Percentiles rank a stretch among this genome's conserved stretches.
Conservation (phyloP, 306 rosid species). For the Vigna radiata region DNA sequence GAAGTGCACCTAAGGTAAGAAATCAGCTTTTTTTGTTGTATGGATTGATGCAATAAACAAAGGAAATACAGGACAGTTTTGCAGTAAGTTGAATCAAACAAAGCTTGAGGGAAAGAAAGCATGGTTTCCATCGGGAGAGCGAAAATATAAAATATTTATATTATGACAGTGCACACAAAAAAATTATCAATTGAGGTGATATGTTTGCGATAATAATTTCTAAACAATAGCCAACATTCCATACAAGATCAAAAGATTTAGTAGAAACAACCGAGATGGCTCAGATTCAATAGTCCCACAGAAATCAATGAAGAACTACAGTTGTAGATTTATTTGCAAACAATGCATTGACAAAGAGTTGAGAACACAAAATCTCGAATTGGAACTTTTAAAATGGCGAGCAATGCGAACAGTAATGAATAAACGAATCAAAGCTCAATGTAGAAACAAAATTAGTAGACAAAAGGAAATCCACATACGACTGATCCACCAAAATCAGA, state of each 20-base stretch:
- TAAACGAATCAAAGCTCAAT: constrained; percentile 35
- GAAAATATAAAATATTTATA: neutral
- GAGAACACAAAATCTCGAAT: constrained; percentile 35
- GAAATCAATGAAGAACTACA: constrained; percentile 36
- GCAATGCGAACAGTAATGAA: constrained; percentile 26
- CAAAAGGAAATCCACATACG: constrained; percentile 17
- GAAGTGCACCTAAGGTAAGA: constrained; percentile 8
- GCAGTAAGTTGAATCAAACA: constrained; percentile 26
- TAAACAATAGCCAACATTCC: constrained; percentile 33
- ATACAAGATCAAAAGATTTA: constrained; percentile 40
- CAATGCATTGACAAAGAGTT: neutral
- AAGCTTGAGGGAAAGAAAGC: constrained; percentile 7
- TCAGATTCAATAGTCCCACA: constrained; percentile 32
- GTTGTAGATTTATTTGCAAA: constrained; percentile 12
- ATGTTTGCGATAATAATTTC: neutral
- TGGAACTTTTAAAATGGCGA: constrained; percentile 29
- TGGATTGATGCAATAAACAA: constrained; percentile 29
- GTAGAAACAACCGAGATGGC: constrained; percentile 10
- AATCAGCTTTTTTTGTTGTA: neutral
- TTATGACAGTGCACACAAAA: neutral
- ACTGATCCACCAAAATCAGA: constrained; percentile 51
- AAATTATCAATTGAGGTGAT: constrained; percentile 21
- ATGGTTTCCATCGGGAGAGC: neutral
- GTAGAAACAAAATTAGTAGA: constrained; percentile 2
- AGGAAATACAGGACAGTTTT: constrained; percentile 10